Evolutionary conservation across 495 filamentous ascomycete genomes (phyloP), one percentile per base, ranked within the genome.

Genomic region (Penicillium cosmopolitanum): DNA sequence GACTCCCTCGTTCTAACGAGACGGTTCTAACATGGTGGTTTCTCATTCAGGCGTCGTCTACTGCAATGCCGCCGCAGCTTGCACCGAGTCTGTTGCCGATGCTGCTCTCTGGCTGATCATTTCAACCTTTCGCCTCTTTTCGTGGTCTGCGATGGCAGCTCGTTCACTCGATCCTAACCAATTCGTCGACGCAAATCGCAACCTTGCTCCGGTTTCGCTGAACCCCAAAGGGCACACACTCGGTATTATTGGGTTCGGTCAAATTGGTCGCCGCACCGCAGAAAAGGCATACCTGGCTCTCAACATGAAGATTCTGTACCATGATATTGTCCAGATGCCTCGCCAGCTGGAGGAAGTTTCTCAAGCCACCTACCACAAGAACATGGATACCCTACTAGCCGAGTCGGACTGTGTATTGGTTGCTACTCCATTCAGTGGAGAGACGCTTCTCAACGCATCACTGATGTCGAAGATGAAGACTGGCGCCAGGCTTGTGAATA

Each of bases 291-390:
- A 77, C 55, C 47, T 71, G 0, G 82, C 84, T 1, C 86, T 89
- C 54, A 83, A 82, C 46, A 91, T 93, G 88, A 77, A 80, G 56
- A 85, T 92, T 55, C 70, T 80, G 10, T 93, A 92, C 69, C 74
- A 86, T 67, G 88, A 92, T 66, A 72, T 90, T 19, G 66, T 84
- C 15, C 82, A 84, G 57, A 89, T 89, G 69, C 65, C 76, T 0
- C 28, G 60, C 0, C 66, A 69, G 4, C 57, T 72, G 5, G 73
- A 73, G 31, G n/a, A 56, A 0, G 56, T 61, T 10, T 62, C 69
- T 8, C 42, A 62, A 0, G 88, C 83, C 0, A 78, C 71, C 1
- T 91, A 76, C 69, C 78, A 82, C 71, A 61, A 58, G 25, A 73
- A 60, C 11, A 74, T 91, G 42, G 80, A 84, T 10, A 66, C 62